Conservation (phyloP, 306 rosid genomes). For the Carpinus fangiana region DNA sequence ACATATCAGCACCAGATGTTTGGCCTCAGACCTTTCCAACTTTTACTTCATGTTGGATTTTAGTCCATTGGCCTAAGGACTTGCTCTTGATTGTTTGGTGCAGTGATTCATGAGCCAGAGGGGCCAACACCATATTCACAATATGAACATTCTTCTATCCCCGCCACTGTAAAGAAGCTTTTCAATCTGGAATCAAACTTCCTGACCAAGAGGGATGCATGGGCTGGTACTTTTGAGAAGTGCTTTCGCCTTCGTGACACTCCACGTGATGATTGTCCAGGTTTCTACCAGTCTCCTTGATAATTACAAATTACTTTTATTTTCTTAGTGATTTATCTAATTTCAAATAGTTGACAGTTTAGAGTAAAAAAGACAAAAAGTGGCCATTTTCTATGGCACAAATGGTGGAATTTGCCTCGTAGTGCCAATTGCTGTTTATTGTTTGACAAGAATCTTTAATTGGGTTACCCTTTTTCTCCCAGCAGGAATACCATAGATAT, state of each 20-base stretch:
- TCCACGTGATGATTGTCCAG: conserved; percentile 95
- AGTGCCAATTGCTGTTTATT: background rate
- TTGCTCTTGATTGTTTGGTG: conserved; percentile 22
- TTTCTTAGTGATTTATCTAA: background rate
- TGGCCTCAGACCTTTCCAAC: background rate
- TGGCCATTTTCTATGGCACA: background rate
- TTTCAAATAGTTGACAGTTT: background rate
- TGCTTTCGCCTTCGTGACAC: conserved; percentile 66
- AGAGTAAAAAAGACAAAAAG: background rate
- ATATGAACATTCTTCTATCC: conserved; percentile 84
- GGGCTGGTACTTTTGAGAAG: conserved; percentile 93
- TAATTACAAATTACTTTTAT: background rate
- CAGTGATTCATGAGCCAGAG: conserved; percentile 79
- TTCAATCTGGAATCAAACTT: conserved; percentile 93
- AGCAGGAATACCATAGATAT: background rate
- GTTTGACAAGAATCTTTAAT: background rate
- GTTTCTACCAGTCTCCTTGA: conserved; percentile 38
- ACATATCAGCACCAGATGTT: background rate
- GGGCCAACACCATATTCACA: conserved; percentile 85
- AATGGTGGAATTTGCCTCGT: background rate
- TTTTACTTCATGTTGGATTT: background rate
- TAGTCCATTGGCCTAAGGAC: background rate
- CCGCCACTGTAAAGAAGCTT: conserved; percentile 90
- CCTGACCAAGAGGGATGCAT: conserved; percentile 94
- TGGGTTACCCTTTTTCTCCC: background rate